Evolutionary conservation across 2,329 filamentous ascomycete species (phyloP).

Genomic region (Macrophomina pseudophaseolina): DNA sequence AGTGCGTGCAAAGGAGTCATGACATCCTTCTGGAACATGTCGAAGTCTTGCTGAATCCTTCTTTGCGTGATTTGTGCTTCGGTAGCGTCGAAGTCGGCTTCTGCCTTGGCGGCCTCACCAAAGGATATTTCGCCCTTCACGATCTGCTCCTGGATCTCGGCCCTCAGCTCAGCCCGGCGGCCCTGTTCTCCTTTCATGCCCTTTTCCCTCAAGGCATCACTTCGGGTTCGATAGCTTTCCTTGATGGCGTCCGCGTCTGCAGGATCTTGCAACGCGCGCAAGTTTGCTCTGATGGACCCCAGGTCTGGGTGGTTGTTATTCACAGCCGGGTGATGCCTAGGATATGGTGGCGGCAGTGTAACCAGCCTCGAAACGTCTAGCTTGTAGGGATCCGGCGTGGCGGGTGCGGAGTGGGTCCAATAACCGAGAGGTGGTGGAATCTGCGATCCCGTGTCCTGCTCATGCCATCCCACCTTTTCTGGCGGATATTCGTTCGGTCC

Average conservation of each 20-base stretch:
- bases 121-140: slow-evolving; percentile 79
- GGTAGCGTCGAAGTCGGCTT: slow-evolving; percentile 73
- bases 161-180: slow-evolving; percentile 69
- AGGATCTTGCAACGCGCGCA: slow-evolving; percentile 76
- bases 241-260: slow-evolving; percentile 73
- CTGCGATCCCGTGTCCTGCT: slow-evolving; percentile 37
- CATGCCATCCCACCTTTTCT: slow-evolving; percentile 67
- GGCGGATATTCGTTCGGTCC: slow-evolving; percentile 66
- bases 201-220: slow-evolving; percentile 62
- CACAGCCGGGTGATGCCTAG: slow-evolving; percentile 90
- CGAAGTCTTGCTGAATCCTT: slow-evolving; percentile 79
- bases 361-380: slow-evolving; percentile 91
- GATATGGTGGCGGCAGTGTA: slow-evolving; percentile 91
- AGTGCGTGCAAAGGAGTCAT: slow-evolving; percentile 84
- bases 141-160: slow-evolving; percentile 80
- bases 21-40: slow-evolving; percentile 80
- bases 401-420: slow-evolving; percentile 44
- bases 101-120: slow-evolving; percentile 79
- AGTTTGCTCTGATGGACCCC: slow-evolving; percentile 73
- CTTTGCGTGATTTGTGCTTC: slow-evolving; percentile 74
- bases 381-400: slow-evolving; percentile 58
- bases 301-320: slow-evolving; percentile 95
- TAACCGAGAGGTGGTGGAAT: slow-evolving; percentile 48
- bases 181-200: slow-evolving; percentile 60
- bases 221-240: slow-evolving; percentile 54